Conservation (phyloP, 306 rosid species). For the Cyclanthera cordifolia region DNA sequence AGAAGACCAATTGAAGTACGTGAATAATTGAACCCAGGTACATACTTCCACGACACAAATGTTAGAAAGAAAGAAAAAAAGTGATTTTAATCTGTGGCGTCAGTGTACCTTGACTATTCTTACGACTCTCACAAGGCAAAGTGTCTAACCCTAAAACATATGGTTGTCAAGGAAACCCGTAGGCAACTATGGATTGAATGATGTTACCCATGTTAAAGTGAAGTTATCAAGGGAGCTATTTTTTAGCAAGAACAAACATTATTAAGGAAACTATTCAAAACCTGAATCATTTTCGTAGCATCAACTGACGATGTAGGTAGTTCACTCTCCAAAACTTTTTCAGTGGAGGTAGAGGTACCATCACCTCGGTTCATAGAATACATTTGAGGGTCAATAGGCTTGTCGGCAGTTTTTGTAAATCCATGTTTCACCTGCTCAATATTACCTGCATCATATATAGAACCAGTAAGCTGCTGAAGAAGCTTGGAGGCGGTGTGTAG, state of each 20-base stretch:
- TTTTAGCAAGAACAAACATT: background rate
- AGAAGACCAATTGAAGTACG: background rate
- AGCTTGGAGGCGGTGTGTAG: slow-evolving; percentile 30
- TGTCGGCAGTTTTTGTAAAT: slow-evolving; percentile 9
- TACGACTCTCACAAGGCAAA: too few relatives aligned
- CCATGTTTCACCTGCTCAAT: slow-evolving; percentile 14
- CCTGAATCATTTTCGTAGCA: slow-evolving; percentile 55
- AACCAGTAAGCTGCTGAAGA: slow-evolving; percentile 41
- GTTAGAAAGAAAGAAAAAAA: slow-evolving; percentile 6
- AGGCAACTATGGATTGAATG: too few relatives aligned
- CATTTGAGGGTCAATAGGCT: slow-evolving; percentile 7
- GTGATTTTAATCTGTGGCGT: too few relatives aligned
- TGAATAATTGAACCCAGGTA: background rate
- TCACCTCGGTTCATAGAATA: slow-evolving; percentile 17
- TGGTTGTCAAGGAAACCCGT: too few relatives aligned
- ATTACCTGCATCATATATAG: slow-evolving; percentile 15
- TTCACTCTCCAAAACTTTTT: slow-evolving; percentile 48
- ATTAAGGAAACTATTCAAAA: slow-evolving; percentile 3
- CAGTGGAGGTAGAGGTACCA: slow-evolving; percentile 16
- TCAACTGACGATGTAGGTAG: slow-evolving; percentile 41
- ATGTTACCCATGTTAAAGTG: background rate
- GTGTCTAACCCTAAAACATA: too few relatives aligned
- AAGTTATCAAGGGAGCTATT: background rate
- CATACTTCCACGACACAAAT: background rate
- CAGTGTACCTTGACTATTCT: too few relatives aligned